Percentiles rank a stretch among this genome's conserved stretches.
These are phyloP conservation scores for Coniella lustricola DNA, from an alignment of 2,329 filamentous ascomycete species.

Conservation along the genomic window DNA sequence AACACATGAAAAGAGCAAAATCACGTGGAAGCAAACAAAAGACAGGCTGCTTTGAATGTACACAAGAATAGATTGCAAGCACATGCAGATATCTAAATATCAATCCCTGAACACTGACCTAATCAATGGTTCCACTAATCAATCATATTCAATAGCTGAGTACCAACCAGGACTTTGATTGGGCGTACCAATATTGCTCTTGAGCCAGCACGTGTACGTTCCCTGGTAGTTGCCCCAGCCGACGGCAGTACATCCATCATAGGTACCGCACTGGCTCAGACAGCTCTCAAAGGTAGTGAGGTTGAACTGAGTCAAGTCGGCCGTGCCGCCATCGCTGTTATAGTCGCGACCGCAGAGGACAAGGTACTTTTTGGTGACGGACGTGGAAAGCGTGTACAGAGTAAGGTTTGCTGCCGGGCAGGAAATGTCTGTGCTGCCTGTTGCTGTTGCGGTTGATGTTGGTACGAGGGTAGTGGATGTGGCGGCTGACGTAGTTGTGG, in stretches of 20 bases:
- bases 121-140: no score
- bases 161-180: constrained; percentile 25
- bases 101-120: no score
- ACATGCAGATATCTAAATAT: no score
- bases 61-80: no score
- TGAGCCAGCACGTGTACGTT: constrained; percentile 27
- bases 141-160: constrained; percentile 24
- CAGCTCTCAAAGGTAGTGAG: constrained; percentile 26
- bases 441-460: constrained; percentile 12
- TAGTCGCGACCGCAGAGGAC: constrained; percentile 31
- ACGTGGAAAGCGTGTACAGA: constrained; percentile 20
- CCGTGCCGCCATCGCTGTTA: constrained; percentile 23
- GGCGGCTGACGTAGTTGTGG: background rate
- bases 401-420: constrained; percentile 30
- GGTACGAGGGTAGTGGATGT: constrained; percentile 10
- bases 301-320: constrained; percentile 22
- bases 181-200: constrained; percentile 24
- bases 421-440: constrained; percentile 8
- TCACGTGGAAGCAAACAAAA: no score
- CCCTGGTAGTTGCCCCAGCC: constrained; percentile 29
- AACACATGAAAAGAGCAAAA: no score
- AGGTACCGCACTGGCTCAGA: constrained; percentile 24
- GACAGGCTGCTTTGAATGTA: no score
- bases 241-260: constrained; percentile 26
- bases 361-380: constrained; percentile 21